phyloP scores from a whole-genome alignment of 2,329 filamentous ascomycete species.

The Samsoniella hepiali region DNA sequence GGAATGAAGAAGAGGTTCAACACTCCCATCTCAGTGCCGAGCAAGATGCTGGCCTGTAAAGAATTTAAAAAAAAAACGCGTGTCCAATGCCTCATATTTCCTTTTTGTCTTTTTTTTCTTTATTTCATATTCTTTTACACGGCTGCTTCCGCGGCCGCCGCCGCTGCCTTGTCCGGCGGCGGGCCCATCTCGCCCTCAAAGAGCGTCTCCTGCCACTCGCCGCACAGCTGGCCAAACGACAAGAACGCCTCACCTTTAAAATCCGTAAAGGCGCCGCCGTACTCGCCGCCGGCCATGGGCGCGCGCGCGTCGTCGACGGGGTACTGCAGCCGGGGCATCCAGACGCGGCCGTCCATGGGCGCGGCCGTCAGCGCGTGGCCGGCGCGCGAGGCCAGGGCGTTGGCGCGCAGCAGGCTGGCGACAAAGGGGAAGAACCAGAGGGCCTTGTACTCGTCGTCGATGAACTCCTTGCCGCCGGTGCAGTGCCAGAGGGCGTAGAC shows the following conservation, averaged over 20 bases:
- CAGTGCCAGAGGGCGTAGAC: conserved; percentile 28
- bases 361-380: conserved; percentile 3
- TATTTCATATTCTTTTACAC: background rate
- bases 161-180: background rate
- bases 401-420: conserved; percentile 15
- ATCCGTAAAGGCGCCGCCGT: conserved; percentile 23
- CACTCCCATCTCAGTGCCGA: no score
- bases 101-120: background rate
- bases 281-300: conserved; percentile 1
- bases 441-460: conserved; percentile 22
- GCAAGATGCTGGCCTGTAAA: background rate
- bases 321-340: conserved; percentile 11
- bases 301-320: background rate
- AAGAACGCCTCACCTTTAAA: conserved; percentile 27
- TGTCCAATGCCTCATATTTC: background rate
- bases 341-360: conserved; percentile 14
- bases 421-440: conserved; percentile 25
- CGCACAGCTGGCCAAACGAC: conserved; percentile 29
- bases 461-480: conserved; percentile 25
- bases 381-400: conserved; percentile 13
- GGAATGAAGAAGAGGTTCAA: no score
- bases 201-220: conserved; percentile 21
- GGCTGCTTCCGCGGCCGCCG: background rate
- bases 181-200: conserved; percentile 9
- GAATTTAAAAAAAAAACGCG: background rate